A percentile compares a stretch with the other conserved stretches of the same genome.
Conservation (phyloP, 2,329 filamentous ascomycete genomes). For the Pseudocercospora fijiensis region DNA sequence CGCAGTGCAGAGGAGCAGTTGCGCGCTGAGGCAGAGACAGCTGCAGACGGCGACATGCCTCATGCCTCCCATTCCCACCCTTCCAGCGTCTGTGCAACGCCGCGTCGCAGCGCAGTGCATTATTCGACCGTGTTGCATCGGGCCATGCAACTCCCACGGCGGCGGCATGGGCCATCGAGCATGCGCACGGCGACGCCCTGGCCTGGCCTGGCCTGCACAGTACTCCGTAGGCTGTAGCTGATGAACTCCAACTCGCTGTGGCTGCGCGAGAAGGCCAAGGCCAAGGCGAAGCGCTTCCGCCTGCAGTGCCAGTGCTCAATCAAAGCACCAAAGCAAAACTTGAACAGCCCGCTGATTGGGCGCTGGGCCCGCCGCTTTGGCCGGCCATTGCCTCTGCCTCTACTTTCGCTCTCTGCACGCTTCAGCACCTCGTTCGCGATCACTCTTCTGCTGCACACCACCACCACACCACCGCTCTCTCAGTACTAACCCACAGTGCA, state of each 20-base stretch:
- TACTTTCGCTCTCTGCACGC: background rate
- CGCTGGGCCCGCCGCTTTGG: background rate
- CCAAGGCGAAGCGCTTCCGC: background rate
- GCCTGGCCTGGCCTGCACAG: background rate
- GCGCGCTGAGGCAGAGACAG: background rate
- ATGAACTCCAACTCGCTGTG: background rate
- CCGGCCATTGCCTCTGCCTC: background rate
- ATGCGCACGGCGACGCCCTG: background rate
- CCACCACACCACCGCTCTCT: slow-evolving; percentile 8
- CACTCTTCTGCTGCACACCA: background rate
- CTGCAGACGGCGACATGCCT: no score
- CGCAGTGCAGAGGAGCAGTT: no score
- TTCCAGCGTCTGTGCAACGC: background rate
- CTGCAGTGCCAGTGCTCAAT: no score
- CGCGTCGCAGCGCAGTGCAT: background rate
- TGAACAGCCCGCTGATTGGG: background rate
- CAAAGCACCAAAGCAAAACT: background rate
- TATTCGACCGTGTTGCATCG: background rate
- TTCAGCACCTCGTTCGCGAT: slow-evolving; percentile 2
- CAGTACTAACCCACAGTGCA: background rate
- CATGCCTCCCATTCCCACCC: background rate
- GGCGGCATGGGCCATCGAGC: no score
- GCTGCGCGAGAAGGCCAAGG: background rate
- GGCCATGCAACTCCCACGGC: background rate
- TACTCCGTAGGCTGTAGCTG: no score